These are phyloP conservation scores for Pyrus pyrifolia DNA, from an alignment of 306 rosid genomes.

Conservation along the genomic window DNA sequence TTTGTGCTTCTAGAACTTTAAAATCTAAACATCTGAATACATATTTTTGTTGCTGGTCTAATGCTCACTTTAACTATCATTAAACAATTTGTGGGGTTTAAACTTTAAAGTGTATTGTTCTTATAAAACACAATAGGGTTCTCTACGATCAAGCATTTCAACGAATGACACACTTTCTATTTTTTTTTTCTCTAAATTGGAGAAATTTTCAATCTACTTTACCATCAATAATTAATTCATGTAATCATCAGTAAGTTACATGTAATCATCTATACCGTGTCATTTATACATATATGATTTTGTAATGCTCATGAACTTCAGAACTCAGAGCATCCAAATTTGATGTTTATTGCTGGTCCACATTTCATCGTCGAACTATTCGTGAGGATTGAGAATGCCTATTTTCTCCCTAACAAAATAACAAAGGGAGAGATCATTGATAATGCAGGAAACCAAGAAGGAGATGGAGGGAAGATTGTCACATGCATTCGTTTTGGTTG, in stretches of 20 bases:
- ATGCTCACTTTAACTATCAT: neutral
- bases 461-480: constrained; percentile 14
- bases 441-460: neutral
- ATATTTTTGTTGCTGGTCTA: neutral
- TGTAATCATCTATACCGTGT: neutral
- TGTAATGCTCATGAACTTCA: neutral
- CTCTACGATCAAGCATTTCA: neutral
- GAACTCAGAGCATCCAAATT: neutral
- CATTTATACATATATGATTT: neutral
- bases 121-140: neutral
- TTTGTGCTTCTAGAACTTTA: neutral
- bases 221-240: neutral
- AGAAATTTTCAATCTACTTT: neutral
- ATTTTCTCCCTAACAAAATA: neutral
- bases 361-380: neutral
- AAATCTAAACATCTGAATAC: neutral
- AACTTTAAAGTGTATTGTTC: neutral
- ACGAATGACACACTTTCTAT: neutral
- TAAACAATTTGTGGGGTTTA: neutral
- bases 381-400: neutral
- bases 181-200: too few species aligned
- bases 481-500: constrained; percentile 32
- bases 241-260: neutral
- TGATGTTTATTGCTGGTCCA: neutral
- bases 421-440: constrained; percentile 12